Percentiles rank a stretch among this genome's conserved stretches.
These are phyloP conservation scores for Balakata baccata DNA, from an alignment of 345 rosid species.

Conservation along the genomic window DNA sequence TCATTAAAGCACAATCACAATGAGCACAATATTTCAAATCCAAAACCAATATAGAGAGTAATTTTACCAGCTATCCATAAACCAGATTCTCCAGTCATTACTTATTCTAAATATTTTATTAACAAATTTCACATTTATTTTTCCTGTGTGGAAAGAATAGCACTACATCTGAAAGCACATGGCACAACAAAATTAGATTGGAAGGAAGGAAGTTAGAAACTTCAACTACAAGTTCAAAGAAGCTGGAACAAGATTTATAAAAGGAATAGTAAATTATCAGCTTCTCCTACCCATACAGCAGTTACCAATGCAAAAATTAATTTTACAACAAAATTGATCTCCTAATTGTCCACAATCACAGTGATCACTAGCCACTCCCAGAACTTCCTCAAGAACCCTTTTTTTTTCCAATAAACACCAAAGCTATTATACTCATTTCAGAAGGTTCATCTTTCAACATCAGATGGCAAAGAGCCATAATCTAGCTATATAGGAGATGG, in stretches of 20 bases:
- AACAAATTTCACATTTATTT: neutral
- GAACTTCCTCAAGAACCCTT: neutral
- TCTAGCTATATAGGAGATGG: neutral
- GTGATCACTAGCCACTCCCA: neutral
- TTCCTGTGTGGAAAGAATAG: neutral
- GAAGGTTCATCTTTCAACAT: neutral
- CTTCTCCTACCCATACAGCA: neutral
- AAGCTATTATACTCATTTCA: neutral
- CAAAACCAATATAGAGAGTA: neutral
- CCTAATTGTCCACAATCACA: neutral
- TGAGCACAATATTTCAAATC: neutral
- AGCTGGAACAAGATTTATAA: neutral
- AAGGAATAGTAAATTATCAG: neutral
- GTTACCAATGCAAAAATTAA: neutral
- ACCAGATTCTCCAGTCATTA: neutral
- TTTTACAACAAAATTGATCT: neutral
- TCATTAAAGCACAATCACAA: constrained; percentile 2
- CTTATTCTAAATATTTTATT: constrained; percentile 1
- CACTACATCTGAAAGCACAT: neutral
- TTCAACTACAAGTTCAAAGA: constrained; percentile 7
- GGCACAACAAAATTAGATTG: neutral
- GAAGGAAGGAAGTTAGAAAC: neutral
- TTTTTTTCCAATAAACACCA: neutral
- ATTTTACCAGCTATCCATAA: neutral
- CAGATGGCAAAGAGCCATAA: neutral